phyloP scores from a whole-genome alignment of 345 rosid species.

The Eucalyptus regnans region DNA sequence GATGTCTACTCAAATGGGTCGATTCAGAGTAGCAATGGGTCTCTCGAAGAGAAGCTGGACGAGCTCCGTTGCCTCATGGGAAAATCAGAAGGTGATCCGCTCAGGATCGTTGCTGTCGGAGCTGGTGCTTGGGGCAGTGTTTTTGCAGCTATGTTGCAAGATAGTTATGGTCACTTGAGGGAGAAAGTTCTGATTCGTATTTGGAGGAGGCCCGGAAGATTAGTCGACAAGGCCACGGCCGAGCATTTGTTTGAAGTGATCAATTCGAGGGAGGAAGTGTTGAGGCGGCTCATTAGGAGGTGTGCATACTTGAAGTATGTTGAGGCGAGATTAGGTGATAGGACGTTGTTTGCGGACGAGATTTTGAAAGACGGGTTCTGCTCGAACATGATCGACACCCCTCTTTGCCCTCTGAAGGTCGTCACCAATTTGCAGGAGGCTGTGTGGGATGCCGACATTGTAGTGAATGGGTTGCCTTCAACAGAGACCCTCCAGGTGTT shows the following conservation, averaged over 20 bases:
- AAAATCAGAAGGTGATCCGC: slow-evolving; percentile 71
- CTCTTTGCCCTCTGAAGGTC: slow-evolving; percentile 84
- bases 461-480: slow-evolving; percentile 92
- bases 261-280: slow-evolving; percentile 83
- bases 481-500: slow-evolving; percentile 78
- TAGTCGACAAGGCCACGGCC: slow-evolving; percentile 66
- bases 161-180: slow-evolving; percentile 69
- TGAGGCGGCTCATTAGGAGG: slow-evolving; percentile 86
- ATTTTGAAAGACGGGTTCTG: slow-evolving; percentile 95
- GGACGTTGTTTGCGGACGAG: slow-evolving; percentile 82
- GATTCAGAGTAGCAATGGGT: slow-evolving; percentile 31
- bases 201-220: slow-evolving; percentile 86
- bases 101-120: slow-evolving; percentile 85
- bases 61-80: slow-evolving; percentile 62
- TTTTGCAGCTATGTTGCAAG: slow-evolving; percentile 82
- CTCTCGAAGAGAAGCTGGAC: slow-evolving; percentile 65
- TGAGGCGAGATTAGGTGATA: slow-evolving; percentile 89
- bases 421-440: slow-evolving; percentile 96
- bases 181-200: slow-evolving; percentile 84
- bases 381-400: slow-evolving; percentile 92
- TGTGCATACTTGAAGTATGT: slow-evolving; percentile 95
- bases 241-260: slow-evolving; percentile 96
- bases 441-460: slow-evolving; percentile 97
- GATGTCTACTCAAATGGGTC: slow-evolving; percentile 28
- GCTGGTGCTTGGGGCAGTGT: slow-evolving; percentile 99